Evolutionary conservation across 2,329 filamentous ascomycete species (phyloP).

Genomic region (Aspergillus sp.): DNA sequence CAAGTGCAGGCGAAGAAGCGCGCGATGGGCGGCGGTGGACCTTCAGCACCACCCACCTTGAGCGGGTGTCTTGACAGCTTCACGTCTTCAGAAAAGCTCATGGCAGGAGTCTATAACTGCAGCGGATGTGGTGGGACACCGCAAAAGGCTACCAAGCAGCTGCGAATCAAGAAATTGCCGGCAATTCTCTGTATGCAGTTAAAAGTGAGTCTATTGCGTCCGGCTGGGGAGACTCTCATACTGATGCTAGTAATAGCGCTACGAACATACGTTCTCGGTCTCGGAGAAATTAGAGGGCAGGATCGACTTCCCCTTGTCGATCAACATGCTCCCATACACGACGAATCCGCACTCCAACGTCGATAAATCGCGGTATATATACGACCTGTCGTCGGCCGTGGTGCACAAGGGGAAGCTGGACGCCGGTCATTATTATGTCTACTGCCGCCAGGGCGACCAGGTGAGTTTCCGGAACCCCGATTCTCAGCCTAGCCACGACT

Average conservation of each 20-base stretch:
- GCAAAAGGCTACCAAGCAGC: slow-evolving; percentile 78
- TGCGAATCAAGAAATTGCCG: slow-evolving; percentile 79
- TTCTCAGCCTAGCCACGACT: not conserved
- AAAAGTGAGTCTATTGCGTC: slow-evolving; percentile 59
- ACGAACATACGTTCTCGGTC: slow-evolving; percentile 72
- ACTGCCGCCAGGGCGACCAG: slow-evolving; percentile 76
- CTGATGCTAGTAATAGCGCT: slow-evolving; percentile 49
- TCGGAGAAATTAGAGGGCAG: slow-evolving; percentile 86
- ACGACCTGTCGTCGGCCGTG: slow-evolving; percentile 85
- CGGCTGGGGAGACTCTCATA: not conserved
- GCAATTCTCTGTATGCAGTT: slow-evolving; percentile 90
- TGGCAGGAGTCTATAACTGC: slow-evolving; percentile 79
- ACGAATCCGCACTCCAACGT: slow-evolving; percentile 53
- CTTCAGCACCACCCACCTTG: slow-evolving; percentile 54
- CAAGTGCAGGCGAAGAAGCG: slow-evolving; percentile 64
- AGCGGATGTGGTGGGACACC: slow-evolving; percentile 69
- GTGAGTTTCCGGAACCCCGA: slow-evolving; percentile 37
- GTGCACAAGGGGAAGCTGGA: slow-evolving; percentile 93
- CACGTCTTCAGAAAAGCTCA: slow-evolving; percentile 74
- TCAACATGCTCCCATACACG: slow-evolving; percentile 91
- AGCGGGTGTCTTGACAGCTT: slow-evolving; percentile 83
- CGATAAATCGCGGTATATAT: slow-evolving; percentile 62
- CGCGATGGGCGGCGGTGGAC: slow-evolving; percentile 39
- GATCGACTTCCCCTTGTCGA: slow-evolving; percentile 78
- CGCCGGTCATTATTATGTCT: slow-evolving; percentile 89